Evolutionary conservation across 2,329 filamentous ascomycete species (phyloP), one percentile per base, ranked within the genome.

Genomic region (Incumbomyces delicatus): DNA sequence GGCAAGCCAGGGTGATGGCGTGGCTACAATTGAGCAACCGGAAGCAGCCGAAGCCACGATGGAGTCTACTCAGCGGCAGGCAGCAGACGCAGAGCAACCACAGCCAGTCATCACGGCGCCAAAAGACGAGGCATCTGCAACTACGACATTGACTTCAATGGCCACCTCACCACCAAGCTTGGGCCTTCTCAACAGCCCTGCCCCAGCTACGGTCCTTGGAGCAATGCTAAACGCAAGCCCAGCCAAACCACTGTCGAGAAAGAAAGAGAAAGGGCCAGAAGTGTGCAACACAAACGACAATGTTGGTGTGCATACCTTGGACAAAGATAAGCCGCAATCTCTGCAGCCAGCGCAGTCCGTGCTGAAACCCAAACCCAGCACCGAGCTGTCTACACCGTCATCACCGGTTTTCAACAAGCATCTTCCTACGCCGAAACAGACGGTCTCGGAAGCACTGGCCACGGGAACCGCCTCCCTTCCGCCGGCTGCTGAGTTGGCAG

Each of bases 191-290:
- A 27, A 27, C 22, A 27, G 22, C 8, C 22, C 22, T 27, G 22
- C 22, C 8, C 22, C 22, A 27, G 22, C 22, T 4, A 27, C 5
- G 4, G 22, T 27, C 22, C 8, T 27, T 27, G 22, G 22, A 8
- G 8, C 8, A 27, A 27, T 8, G 22, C 22, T 8, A 27, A 27
- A 27, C 22, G 22, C 22, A 4, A 27, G 22, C 22, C 8, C 18
- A 44, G 14, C 42, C 3, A 45, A 45, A n/a, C 33, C 42, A 8
- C 30, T 34, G 11, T 10, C 42, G 16, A 45, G 34, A 22, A 45
- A 37, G 33, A 45, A 45, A 32, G 42, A 45, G 12, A 45, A 45
- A 13, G 17, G 27, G 22, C 31, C 42, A 7, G 42, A 45, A 35
- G 30, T 32, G 22, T 29, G 12, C 18, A 45, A 30, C 14, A 8